phyloP scores from a whole-genome alignment of 1,139 yeast genomes.

The Protomyces lactucae-debilis region DNA sequence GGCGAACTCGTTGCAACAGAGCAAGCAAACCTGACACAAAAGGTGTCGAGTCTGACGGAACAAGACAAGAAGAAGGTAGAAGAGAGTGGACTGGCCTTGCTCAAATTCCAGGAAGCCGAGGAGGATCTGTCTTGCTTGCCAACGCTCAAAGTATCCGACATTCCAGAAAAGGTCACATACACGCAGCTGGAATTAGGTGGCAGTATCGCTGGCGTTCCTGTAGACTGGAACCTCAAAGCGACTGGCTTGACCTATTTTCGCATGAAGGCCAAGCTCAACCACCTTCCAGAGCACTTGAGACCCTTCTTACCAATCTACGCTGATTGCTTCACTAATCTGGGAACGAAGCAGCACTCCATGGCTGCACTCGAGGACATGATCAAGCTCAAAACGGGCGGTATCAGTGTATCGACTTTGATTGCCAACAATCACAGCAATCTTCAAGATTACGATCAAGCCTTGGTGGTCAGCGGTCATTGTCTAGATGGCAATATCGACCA shows the following conservation, averaged over 20 bases:
- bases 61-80: conserved; percentile 57
- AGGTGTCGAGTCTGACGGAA: conserved; percentile 48
- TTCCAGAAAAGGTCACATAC: conserved; percentile 53
- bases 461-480: conserved; percentile 64
- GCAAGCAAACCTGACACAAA: conserved; percentile 46
- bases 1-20: conserved; percentile 54
- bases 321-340: conserved; percentile 76
- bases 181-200: conserved; percentile 38
- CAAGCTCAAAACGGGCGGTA: conserved; percentile 78
- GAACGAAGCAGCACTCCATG: conserved; percentile 65
- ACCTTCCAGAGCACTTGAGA: conserved; percentile 55
- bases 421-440: conserved; percentile 53
- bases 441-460: conserved; percentile 46
- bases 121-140: conserved; percentile 81
- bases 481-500: conserved; percentile 59
- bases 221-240: conserved; percentile 45
- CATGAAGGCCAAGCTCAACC: conserved; percentile 52
- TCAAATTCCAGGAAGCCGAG: conserved; percentile 57
- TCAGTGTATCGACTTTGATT: conserved; percentile 56
- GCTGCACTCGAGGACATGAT: conserved; percentile 82
- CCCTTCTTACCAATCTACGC: conserved; percentile 72
- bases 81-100: conserved; percentile 55
- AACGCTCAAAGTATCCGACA: conserved; percentile 65
- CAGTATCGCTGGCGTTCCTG: conserved; percentile 32
- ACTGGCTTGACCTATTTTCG: conserved; percentile 70